Evolutionary conservation across 352 stramenopile genomes (phyloP), one percentile per base, ranked within the genome.

Genomic region (Phytophthora constricta): DNA sequence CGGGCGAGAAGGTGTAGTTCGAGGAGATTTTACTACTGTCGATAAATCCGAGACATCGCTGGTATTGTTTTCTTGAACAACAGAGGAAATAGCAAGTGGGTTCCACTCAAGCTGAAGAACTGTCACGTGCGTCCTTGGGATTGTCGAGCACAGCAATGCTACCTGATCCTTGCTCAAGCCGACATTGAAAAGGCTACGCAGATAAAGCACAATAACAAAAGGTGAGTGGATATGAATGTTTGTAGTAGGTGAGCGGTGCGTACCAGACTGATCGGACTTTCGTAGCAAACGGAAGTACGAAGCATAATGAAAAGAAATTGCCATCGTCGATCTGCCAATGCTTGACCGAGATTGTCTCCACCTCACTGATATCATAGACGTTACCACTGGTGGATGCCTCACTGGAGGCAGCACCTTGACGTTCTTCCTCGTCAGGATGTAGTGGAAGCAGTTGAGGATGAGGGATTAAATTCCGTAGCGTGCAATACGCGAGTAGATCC

Each of bases 81-180:
- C 56, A 8, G 41, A 2, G 33, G 23, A 28, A 58, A 25, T 16
- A 5, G 19, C 8, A 46, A 70, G 48, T 22, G 68, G 41, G 33
- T 92, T 92, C 86, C 86, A 94, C 27, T 94, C 86, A 20, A 94
- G 54, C 48, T 90, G 79, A 27, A 94, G 68, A 11, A 62, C 70
- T 48, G 81, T 78, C 49, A 92, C 68, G 1, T 72, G 67, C 0
- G 86, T 87, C 31, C 74, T 74, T 5, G 86, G 74, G 4, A 94
- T 70, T 11, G 76, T 72, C 3, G 60, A 61, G 56, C 74, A 91
- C 7, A 94, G 53, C 34, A 83, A 57, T 20, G 74, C 54, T 17
- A 91, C 64, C 26, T 94, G 82, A 7, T 81, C 66, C n/a, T 54
- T 51, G 39, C 70, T 61, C 5, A 94, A 62, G 41, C 78, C 72